A percentile compares a stretch with the other conserved stretches of the same genome.
Conservation (phyloP, 352 stramenopile genomes). For the Phytophthora hibernalis region DNA sequence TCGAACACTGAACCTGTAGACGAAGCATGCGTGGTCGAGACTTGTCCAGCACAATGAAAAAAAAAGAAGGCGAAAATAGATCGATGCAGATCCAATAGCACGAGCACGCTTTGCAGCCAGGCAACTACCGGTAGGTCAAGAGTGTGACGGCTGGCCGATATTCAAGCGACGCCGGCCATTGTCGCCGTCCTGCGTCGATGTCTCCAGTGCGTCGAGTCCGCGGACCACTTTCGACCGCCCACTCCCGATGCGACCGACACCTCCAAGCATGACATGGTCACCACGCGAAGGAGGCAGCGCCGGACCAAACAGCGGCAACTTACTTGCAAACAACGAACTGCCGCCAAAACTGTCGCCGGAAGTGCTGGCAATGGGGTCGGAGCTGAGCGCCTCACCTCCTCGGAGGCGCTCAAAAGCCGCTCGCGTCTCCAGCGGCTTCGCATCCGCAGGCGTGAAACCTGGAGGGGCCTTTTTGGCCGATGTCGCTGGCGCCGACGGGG, state of each 20-base stretch:
- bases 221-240: conserved; percentile 26
- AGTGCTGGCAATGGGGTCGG: neutral
- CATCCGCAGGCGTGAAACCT: conserved; percentile 68
- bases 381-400: neutral
- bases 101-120: neutral
- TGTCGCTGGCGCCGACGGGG: neutral
- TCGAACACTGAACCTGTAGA: conserved; percentile 15
- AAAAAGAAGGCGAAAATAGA: neutral
- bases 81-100: neutral
- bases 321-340: conserved; percentile 43
- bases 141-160: neutral
- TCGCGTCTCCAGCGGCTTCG: conserved; percentile 53
- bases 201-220: neutral
- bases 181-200: conserved; percentile 6
- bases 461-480: conserved; percentile 49
- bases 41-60: neutral
- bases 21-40: neutral
- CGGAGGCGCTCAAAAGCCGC: conserved; percentile 59
- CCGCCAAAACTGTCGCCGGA: conserved; percentile 18
- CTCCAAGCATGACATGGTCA: conserved; percentile 5
- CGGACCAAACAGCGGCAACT: conserved; percentile 58
- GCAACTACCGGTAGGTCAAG: conserved; percentile 2
- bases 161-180: neutral
- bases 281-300: conserved; percentile 20
- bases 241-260: conserved; percentile 39